Conservation (phyloP, 2,329 filamentous ascomycete genomes). For the Harringtonia lauricola region DNA sequence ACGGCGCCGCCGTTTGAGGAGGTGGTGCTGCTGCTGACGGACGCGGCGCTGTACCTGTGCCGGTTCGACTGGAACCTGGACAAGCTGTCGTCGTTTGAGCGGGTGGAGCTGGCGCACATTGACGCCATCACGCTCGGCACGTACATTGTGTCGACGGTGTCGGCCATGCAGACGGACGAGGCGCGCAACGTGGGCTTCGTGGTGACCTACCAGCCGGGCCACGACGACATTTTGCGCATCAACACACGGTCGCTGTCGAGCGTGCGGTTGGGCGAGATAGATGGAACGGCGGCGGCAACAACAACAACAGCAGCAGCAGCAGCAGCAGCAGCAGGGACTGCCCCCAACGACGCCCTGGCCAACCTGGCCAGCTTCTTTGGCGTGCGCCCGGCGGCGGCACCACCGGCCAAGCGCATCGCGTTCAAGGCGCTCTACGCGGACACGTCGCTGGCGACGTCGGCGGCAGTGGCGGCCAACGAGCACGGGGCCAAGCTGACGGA, state of each 20-base stretch:
- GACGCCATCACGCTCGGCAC: conserved; percentile 65
- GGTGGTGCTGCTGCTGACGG: conserved; percentile 75
- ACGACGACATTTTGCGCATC: conserved; percentile 61
- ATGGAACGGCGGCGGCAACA: conserved; percentile 11
- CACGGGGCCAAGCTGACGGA: conserved; percentile 31
- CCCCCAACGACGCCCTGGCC: conserved; percentile 10
- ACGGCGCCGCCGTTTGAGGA: conserved; percentile 72
- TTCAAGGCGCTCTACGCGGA: conserved; percentile 45
- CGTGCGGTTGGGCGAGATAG: conserved; percentile 15
- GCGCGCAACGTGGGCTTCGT: conserved; percentile 75
- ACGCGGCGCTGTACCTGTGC: conserved; percentile 76
- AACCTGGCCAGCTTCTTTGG: conserved; percentile 31
- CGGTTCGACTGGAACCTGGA: conserved; percentile 92
- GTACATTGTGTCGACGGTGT: conserved; percentile 84
- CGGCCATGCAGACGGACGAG: conserved; percentile 65
- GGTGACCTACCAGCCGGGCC: conserved; percentile 62
- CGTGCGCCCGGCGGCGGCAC: conserved; percentile 20
- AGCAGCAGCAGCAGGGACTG: conserved; percentile 2
- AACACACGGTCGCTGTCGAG: conserved; percentile 75
- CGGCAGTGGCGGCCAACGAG: conserved; percentile 29
- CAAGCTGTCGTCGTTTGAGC: conserved; percentile 86
- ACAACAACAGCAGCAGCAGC: conserved; percentile 4
- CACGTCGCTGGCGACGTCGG: conserved; percentile 29
- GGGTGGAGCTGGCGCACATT: conserved; percentile 67
- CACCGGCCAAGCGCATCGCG: conserved; percentile 29